phyloP scores from a whole-genome alignment of 768 basidiomycete species.

The Pulveroboletus sp. region DNA sequence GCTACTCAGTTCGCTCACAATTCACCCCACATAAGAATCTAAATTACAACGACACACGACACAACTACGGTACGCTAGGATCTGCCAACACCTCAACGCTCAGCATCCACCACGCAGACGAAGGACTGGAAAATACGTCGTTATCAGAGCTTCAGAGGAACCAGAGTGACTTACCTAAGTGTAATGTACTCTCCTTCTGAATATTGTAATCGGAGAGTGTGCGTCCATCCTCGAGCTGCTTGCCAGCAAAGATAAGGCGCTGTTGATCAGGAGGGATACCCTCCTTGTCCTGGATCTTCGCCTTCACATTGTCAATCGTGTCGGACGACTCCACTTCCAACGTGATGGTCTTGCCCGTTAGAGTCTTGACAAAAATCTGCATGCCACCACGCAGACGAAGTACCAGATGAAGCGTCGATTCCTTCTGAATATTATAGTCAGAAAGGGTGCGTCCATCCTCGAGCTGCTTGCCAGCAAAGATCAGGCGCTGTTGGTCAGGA shows the following conservation, averaged over 20 bases:
- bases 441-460: slow-evolving; percentile 89
- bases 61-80: slow-evolving; percentile 5
- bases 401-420: slow-evolving; percentile 72
- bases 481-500: slow-evolving; percentile 81
- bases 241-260: slow-evolving; percentile 75
- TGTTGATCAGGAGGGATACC: slow-evolving; percentile 78
- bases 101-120: slow-evolving; percentile 76
- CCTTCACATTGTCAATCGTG: slow-evolving; percentile 74
- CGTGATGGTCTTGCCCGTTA: slow-evolving; percentile 76
- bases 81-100: background rate
- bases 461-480: slow-evolving; percentile 91
- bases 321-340: slow-evolving; percentile 72
- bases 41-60: background rate
- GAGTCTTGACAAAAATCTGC: slow-evolving; percentile 69
- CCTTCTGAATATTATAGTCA: slow-evolving; percentile 83
- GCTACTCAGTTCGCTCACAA: background rate
- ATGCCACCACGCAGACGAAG: slow-evolving; percentile 66
- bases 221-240: slow-evolving; percentile 74
- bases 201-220: slow-evolving; percentile 77
- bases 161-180: slow-evolving; percentile 37
- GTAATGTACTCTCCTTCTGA: slow-evolving; percentile 69
- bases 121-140: slow-evolving; percentile 40
- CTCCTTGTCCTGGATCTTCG: slow-evolving; percentile 78
- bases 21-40: background rate
- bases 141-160: background rate